Evolutionary conservation across 805 yeast genomes (phyloP), one percentile per base, ranked within the genome.

Genomic region (Schwanniomyces sp.): DNA sequence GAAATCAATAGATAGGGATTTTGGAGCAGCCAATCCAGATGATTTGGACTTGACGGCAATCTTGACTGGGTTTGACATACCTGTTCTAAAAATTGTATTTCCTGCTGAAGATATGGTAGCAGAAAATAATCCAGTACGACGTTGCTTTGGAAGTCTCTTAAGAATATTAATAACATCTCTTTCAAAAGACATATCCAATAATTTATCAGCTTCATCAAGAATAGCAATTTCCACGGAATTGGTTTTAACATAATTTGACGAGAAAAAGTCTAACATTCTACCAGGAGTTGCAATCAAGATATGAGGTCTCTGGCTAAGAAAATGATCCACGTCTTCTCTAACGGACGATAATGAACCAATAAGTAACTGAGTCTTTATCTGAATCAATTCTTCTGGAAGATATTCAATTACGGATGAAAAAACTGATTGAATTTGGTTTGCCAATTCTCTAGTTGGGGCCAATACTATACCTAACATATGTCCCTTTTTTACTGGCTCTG

Each of bases 201-300:
- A 73, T 55, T 90, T 81, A 59, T 94, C 99, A 6, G 98, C 98
- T 67, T 94, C 98, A 64, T 94, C 99, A 36, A 94, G 64, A 4
- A 94, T 84, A 10, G 88, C 76, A 34, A 87, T 78, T 54, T 89
- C 95, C 43, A 91, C 76, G 3, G 86, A 75, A 4, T 70, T 68
- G 0, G 90, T 77, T 52, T 80, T 80, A 3, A 91, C 86, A 21
- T 70, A 64, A 12, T 76, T 67, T 7, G 86, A 78, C 9, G 79
- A 69, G 17, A 91, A 61, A 57, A 94, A 84, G 51, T 94, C 97
- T 12, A 84, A 64, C 21, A 88, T 61, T 56, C 98, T 78, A 5
- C 99, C 99, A 0, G 98, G 98, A 0, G 98, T 94, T 0, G 95
- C 97, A 9, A 94, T 81, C 14, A 94, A 54, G 25, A 94, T 81